These are phyloP conservation scores for Eragrostis tef DNA, from an alignment of 202 grass and related monocot species.

Conservation along the genomic window DNA sequence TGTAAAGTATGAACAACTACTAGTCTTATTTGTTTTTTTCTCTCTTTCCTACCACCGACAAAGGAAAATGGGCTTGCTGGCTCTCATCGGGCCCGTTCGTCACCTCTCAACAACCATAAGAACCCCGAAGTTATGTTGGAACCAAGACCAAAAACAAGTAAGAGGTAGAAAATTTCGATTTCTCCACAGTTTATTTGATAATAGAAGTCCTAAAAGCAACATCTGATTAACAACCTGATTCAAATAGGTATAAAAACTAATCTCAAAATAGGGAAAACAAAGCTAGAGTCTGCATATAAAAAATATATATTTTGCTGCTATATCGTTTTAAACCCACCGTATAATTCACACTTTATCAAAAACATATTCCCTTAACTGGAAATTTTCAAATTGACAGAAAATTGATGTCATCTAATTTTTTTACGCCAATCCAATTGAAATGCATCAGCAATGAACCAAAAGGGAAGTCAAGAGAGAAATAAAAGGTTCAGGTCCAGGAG, in stretches of 20 bases:
- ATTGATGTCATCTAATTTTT: conserved; percentile 4
- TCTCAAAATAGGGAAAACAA: background rate
- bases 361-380: background rate
- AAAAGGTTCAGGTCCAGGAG: background rate
- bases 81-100: conserved; percentile 31
- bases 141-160: background rate
- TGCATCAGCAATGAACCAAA: background rate
- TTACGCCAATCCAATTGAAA: background rate
- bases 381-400: background rate
- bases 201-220: background rate
- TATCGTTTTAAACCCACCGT: no score
- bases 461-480: background rate
- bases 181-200: conserved; percentile 2
- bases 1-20: conserved; percentile 45
- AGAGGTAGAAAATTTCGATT: conserved; percentile 29
- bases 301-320: no score
- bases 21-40: conserved; percentile 13
- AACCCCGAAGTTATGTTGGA: background rate
- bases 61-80: conserved; percentile 35
- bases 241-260: background rate
- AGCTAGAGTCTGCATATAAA: background rate
- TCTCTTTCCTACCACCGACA: conserved; percentile 41
- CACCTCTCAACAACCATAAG: conserved; percentile 48
- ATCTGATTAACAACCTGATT: background rate
- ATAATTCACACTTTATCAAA: no score